A percentile compares a stretch with the other conserved stretches of the same genome.
These are phyloP conservation scores for Breynia disticha DNA, from an alignment of 441 rosid species.

Conservation along the genomic window DNA sequence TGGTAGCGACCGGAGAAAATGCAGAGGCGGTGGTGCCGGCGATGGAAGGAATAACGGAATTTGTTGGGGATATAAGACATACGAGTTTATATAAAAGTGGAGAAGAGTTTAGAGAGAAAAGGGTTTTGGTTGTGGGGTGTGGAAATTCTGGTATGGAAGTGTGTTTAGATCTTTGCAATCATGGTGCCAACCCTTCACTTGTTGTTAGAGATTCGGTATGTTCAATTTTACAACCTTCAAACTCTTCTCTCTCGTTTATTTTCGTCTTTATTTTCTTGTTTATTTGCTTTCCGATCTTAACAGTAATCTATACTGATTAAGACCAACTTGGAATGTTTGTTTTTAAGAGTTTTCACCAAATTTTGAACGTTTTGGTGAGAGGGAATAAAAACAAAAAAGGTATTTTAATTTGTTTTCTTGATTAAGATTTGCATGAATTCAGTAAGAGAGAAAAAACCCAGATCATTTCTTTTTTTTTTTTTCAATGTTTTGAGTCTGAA, in stretches of 20 bases:
- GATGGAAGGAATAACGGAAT: slow-evolving; percentile 18
- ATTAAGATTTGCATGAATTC: too few relatives aligned
- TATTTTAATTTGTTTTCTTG: too few relatives aligned
- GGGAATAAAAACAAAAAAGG: too few relatives aligned
- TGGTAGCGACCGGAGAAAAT: slow-evolving; percentile 27
- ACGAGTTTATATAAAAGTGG: slow-evolving; percentile 20
- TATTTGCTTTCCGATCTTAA: not conserved
- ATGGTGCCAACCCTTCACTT: slow-evolving; percentile 19
- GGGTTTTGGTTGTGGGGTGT: slow-evolving; percentile 24
- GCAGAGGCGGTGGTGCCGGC: slow-evolving; percentile 22
- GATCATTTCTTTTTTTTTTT: too few relatives aligned
- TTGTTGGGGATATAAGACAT: slow-evolving; percentile 16
- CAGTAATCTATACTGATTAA: too few relatives aligned
- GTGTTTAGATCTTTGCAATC: slow-evolving; percentile 24
- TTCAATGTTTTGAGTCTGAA: too few relatives aligned
- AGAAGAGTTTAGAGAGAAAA: slow-evolving; percentile 11
- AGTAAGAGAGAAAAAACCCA: too few relatives aligned
- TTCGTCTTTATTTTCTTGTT: not conserved
- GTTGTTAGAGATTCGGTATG: slow-evolving; percentile 25
- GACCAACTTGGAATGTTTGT: too few relatives aligned
- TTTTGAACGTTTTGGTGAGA: too few relatives aligned
- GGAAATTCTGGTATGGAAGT: slow-evolving; percentile 30
- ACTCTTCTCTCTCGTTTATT: not conserved
- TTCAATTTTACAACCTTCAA: not conserved
- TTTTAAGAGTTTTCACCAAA: too few relatives aligned